These are phyloP conservation scores for Zoysia matrella DNA, from an alignment of 202 grass and related monocot species.

Conservation along the genomic window DNA sequence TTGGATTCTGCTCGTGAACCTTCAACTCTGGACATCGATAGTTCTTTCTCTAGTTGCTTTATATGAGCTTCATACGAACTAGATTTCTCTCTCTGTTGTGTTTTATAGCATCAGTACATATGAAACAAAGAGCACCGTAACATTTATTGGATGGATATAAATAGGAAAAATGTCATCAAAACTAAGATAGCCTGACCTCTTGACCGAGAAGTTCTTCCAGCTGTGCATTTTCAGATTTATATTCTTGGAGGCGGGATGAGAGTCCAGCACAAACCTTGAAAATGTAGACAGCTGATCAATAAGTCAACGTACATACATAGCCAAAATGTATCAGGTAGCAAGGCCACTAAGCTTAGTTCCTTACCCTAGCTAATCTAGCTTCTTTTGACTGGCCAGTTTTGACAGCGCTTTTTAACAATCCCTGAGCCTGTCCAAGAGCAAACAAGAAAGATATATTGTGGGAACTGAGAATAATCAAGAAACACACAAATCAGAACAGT, in stretches of 20 bases:
- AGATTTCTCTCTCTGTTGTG: constrained; percentile 80
- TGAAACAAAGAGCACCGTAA: constrained; percentile 24
- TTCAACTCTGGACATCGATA: constrained; percentile 79
- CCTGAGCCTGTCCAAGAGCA: constrained; percentile 73
- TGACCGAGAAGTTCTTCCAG: constrained; percentile 97
- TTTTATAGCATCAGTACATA: constrained; percentile 48
- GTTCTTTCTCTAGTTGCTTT: constrained; percentile 87
- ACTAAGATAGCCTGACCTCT: constrained; percentile 66
- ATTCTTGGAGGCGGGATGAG: constrained; percentile 96
- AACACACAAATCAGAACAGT: constrained; percentile 18
- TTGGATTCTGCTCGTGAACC: constrained; percentile 88
- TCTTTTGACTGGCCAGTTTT: constrained; percentile 99
- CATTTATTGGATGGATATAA: background rate
- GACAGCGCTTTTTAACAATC: constrained; percentile 83
- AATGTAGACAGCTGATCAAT: constrained; percentile 40
- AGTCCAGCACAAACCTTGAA: constrained; percentile 92
- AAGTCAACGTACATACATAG: constrained; percentile 27
- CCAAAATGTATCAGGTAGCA: constrained; percentile 23
- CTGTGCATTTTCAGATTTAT: constrained; percentile 98
- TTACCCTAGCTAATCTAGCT: constrained; percentile 98
- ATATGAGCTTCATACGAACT: constrained; percentile 80
- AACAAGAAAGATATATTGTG: constrained; percentile 31
- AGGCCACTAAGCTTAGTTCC: constrained; percentile 39
- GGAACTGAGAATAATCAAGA: constrained; percentile 8
- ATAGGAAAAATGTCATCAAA: constrained; percentile 12